Evolutionary conservation across 148 eudicot genomes (phyloP), one percentile per base, ranked within the genome.

Genomic region (Cornus kousa): DNA sequence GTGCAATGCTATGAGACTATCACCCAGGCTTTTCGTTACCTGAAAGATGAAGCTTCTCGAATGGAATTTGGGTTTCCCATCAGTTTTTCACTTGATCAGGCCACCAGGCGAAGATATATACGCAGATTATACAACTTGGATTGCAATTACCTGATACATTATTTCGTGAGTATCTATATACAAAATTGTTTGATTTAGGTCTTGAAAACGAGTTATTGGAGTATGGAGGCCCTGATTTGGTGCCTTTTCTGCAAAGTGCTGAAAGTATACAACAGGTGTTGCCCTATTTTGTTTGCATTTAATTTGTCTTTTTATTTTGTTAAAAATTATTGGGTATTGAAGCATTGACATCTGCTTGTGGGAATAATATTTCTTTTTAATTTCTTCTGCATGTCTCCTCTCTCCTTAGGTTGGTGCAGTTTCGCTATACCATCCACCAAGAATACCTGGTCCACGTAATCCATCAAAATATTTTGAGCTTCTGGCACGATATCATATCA

Each of bases 181-280:
- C 89, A 71, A 83, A 90, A 35, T 84, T 96, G 83, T 90, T 96
- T 79, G 97, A 92, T 70, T 77, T 96, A 79, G 99, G 99, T 66
- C 93, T 96, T 76, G 99, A 96, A 80, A 92, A 94, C 83, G 98
- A 96, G 78, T 85, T 96, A 73, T 81, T 96, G 87, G 99, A 94
- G 83, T 94, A 85, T 82, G 99, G 98, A 59, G 99, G 99, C 70
- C 92, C 99, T 76, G 99, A 96, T 83, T 82, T 96, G 86, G 92
- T 96, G 79, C 94, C 93, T 22, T 96, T 93, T 88, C 81, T 96
- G 88, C 98, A 90, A 86, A 89, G 82, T 87, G 91, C 97, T 71
- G 91, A 91, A 77, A 82, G 95, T 60, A 67, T 77, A 33, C 87
- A 84, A 68, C 92, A 89, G 95, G 98, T 93, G 67, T 50, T 79